Base-by-base conservation (phyloP, 768 basidiomycete species). In the Tephrocybe rancida region DNA sequence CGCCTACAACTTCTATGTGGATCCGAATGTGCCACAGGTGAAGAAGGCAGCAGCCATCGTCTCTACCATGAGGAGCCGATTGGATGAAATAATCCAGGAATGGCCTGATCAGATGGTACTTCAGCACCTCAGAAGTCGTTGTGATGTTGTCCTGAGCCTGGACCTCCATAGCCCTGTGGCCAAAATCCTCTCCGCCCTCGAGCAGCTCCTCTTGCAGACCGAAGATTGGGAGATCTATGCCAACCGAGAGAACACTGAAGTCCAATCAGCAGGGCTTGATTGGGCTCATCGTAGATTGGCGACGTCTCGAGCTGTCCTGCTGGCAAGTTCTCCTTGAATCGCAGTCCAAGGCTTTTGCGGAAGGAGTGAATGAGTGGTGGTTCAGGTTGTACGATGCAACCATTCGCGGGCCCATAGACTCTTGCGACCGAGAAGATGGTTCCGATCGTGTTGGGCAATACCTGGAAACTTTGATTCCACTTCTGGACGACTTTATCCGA, bases 31-130 rank as follows among this genome's bases (percentile, higher is more conserved):
- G 26, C 72, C 68, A 3, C 90, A 97, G 67, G 77, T 83, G 30
- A 82, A 75, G 54, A 91, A 83, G 65, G 87, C 80, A 0, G 71
- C 81, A 3, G 65, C 64, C 0, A 65, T 88, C 13, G 65, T 96
- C 8, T 60, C 64, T 3, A 61, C 73, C 3, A 75, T 96, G 18
- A 74, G 74, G 42, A 52, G 52, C 3, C 82, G 86, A 1, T 74
- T 98, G 25, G 61, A 72, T 13, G 54, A 30, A 2, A 75, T 97
- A 18, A 77, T 88, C 22, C 70, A 76, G 55, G 88, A 94, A 59
- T 99, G 94, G 95, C 96, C 97, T 0, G 96, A 98, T 58, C 97
- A 99, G 67, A 94, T 95, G 88, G 92, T 98, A 8, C 77, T 97
- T n/a, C 90, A 88, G 25, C 87, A 96, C 66, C 79, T 99, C 30